Conservation (phyloP, 306 rosid species). For the Pueraria montana region DNA sequence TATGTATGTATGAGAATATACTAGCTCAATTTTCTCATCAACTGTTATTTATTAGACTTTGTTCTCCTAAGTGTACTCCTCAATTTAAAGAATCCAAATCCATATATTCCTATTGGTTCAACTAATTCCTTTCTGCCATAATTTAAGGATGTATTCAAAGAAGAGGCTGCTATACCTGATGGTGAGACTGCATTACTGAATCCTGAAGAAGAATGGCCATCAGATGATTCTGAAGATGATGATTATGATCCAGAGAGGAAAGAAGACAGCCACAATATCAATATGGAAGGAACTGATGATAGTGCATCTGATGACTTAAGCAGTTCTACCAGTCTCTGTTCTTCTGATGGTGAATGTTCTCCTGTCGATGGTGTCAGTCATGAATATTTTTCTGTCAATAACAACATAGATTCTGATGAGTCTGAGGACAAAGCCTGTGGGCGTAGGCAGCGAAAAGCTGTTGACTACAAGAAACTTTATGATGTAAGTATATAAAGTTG, state of each 20-base stretch:
- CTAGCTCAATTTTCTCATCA: background rate
- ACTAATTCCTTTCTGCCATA: constrained; percentile 31
- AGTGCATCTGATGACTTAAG: constrained; percentile 57
- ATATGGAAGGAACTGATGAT: constrained; percentile 59
- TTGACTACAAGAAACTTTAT: constrained; percentile 83
- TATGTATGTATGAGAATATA: background rate
- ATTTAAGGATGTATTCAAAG: constrained; percentile 84
- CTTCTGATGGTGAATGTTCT: constrained; percentile 59
- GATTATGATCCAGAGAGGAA: constrained; percentile 86
- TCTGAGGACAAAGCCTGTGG: constrained; percentile 68
- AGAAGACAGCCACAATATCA: constrained; percentile 56
- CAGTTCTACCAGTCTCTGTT: constrained; percentile 65
- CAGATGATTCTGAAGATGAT: constrained; percentile 92
- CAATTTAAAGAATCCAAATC: background rate
- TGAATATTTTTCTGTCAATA: constrained; percentile 53
- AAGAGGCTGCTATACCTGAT: constrained; percentile 84
- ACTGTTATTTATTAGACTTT: background rate
- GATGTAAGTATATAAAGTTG: constrained; percentile 65
- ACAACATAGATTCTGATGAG: constrained; percentile 70
- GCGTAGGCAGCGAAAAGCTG: constrained; percentile 74
- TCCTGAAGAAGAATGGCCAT: constrained; percentile 89
- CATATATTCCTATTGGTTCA: constrained; percentile 14
- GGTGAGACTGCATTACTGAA: constrained; percentile 61
- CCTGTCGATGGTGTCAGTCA: constrained; percentile 45
- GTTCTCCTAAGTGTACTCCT: background rate